phyloP scores from a whole-genome alignment of 2,329 filamentous ascomycete genomes.

The Podosphaera xanthii region DNA sequence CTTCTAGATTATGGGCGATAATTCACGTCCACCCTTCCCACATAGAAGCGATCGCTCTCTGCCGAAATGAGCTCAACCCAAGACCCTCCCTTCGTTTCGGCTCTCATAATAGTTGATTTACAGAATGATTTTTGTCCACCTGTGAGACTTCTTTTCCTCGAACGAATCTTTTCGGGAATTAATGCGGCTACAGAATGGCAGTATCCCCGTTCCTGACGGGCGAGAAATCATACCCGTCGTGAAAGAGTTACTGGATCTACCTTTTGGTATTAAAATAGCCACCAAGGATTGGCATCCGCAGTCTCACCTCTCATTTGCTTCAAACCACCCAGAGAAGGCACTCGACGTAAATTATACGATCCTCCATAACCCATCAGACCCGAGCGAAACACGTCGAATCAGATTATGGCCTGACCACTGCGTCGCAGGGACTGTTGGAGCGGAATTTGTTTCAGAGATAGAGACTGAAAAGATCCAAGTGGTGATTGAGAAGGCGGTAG shows the following conservation, averaged over 20 bases:
- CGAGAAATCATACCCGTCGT: constrained; percentile 46
- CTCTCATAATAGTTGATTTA: constrained; percentile 61
- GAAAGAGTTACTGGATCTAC: constrained; percentile 49
- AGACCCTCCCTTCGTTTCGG: constrained; percentile 22
- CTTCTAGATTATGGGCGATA: too few relatives aligned
- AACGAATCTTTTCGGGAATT: neutral
- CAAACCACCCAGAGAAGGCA: constrained; percentile 44
- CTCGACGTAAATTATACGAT: constrained; percentile 43
- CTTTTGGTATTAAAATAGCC: constrained; percentile 53
- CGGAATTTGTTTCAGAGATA: constrained; percentile 51
- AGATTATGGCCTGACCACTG: constrained; percentile 83
- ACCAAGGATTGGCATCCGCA: constrained; percentile 83
- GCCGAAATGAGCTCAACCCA: neutral
- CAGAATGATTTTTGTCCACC: constrained; percentile 92
- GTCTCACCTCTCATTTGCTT: constrained; percentile 71
- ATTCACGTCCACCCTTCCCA: too few relatives aligned
- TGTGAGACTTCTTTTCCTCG: constrained; percentile 26
- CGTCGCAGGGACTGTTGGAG: constrained; percentile 49
- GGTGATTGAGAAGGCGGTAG: constrained; percentile 57
- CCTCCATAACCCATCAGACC: constrained; percentile 43
- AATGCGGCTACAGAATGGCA: constrained; percentile 36
- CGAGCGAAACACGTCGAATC: constrained; percentile 37
- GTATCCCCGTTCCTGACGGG: constrained; percentile 59
- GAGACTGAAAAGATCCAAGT: constrained; percentile 33
- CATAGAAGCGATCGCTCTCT: too few relatives aligned